These are phyloP conservation scores for Hysterium pulicare DNA, from an alignment of 2,329 filamentous ascomycete genomes.

Conservation along the genomic window DNA sequence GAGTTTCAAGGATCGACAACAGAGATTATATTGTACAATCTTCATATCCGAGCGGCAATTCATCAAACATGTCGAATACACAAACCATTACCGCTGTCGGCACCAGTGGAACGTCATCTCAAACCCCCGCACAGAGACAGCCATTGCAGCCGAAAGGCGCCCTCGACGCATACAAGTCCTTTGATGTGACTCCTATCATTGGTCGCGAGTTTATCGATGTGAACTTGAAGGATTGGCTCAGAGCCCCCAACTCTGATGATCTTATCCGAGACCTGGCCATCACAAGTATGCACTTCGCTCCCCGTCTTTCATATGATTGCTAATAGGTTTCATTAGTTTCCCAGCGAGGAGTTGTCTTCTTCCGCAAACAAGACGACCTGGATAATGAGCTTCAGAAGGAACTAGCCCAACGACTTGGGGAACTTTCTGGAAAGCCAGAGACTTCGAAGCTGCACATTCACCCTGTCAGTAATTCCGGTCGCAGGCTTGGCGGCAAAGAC, in stretches of 20 bases:
- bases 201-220: conserved; percentile 45
- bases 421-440: conserved; percentile 55
- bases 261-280: conserved; percentile 46
- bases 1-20: too few species aligned
- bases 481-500: conserved; percentile 37
- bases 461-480: conserved; percentile 51
- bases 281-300: conserved; percentile 46
- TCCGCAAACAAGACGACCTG: conserved; percentile 51
- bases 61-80: background rate
- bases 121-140: background rate
- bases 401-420: conserved; percentile 53
- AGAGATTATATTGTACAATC: too few species aligned
- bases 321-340: conserved; percentile 40
- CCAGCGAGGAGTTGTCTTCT: conserved; percentile 54
- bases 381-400: conserved; percentile 54
- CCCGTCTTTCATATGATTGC: conserved; percentile 29
- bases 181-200: conserved; percentile 50
- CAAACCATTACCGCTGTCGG: background rate
- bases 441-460: conserved; percentile 61
- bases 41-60: background rate
- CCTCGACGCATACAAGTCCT: conserved; percentile 29
- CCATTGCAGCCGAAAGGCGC: background rate
- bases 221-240: conserved; percentile 34
- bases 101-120: background rate
- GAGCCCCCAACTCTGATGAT: conserved; percentile 33